A percentile compares a stretch with the other conserved stretches of the same genome.
Conservation (phyloP, 495 filamentous ascomycete species). For the Neohortaea acidophila region DNA sequence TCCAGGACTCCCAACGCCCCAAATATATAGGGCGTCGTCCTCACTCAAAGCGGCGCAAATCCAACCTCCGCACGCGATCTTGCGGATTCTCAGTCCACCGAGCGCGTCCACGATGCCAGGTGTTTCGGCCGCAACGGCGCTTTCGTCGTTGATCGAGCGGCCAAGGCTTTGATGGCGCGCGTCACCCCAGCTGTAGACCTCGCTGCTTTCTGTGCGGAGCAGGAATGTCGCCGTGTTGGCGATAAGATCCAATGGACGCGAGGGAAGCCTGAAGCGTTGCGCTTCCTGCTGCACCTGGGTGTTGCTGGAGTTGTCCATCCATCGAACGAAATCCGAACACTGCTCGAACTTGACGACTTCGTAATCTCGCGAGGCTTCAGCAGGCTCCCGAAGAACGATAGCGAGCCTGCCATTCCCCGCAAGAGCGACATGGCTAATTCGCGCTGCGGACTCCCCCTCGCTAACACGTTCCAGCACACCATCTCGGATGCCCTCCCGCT, state of each 20-base stretch:
- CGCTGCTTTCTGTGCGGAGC: constrained; percentile 32
- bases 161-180: constrained; percentile 32
- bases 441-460: neutral
- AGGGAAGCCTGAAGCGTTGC: constrained; percentile 13
- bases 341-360: constrained; percentile 12
- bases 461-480: neutral
- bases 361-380: neutral
- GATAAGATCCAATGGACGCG: constrained; percentile 28
- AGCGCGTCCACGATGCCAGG: constrained; percentile 36
- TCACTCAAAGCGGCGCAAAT: constrained; percentile 40
- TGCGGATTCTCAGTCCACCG: constrained; percentile 36
- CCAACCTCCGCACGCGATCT: constrained; percentile 41
- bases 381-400: constrained; percentile 8
- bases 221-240: constrained; percentile 39
- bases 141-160: constrained; percentile 12
- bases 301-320: constrained; percentile 10
- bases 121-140: constrained; percentile 23
- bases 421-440: constrained; percentile 3
- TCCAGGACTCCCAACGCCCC: constrained; percentile 32
- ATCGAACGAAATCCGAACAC: constrained; percentile 5
- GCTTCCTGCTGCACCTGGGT: neutral
- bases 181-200: constrained; percentile 48
- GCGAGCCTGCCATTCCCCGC: constrained; percentile 9
- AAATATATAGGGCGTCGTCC: constrained; percentile 46
- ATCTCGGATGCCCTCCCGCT: neutral